Evolutionary conservation across 495 filamentous ascomycete species (phyloP).

Genomic region (Trichoderma erinaceum): DNA sequence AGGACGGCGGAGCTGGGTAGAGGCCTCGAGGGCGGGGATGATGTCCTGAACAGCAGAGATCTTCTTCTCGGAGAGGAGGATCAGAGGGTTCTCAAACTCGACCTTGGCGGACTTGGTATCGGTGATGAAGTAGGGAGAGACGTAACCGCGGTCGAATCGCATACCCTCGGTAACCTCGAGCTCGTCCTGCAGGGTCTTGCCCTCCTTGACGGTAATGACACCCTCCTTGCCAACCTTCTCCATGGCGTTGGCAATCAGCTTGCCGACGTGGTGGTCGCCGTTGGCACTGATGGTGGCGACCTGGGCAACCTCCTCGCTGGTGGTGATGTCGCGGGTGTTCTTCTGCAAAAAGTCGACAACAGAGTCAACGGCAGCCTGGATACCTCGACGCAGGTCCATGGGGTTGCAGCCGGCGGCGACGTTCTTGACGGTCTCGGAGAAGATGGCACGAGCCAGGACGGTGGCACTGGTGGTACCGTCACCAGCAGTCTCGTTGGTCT

Average conservation of each 20-base stretch:
- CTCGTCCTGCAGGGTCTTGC: constrained; percentile 97
- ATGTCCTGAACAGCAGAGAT: constrained; percentile 98
- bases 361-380: constrained; percentile 90
- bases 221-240: constrained; percentile 99
- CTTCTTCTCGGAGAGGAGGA: constrained; percentile 99
- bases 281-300: constrained; percentile 98
- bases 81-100: constrained; percentile 98
- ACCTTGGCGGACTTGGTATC: constrained; percentile 97
- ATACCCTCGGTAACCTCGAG: constrained; percentile 98
- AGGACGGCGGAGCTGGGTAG: constrained; percentile 88
- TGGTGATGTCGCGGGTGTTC: constrained; percentile 96
- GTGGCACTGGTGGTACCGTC: constrained; percentile 98
- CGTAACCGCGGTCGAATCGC: constrained; percentile 97
- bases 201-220: constrained; percentile 99
- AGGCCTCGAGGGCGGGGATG: constrained; percentile 93
- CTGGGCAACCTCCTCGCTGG: constrained; percentile 93
- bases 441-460: constrained; percentile 94
- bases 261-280: constrained; percentile 91
- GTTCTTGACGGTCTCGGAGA: constrained; percentile 99
- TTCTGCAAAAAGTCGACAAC: constrained; percentile 88
- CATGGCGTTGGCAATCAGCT: constrained; percentile 95
- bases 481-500: constrained; percentile 98
- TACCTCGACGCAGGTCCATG: constrained; percentile 95
- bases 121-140: constrained; percentile 99
- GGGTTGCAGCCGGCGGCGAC: constrained; percentile 99